phyloP scores from a whole-genome alignment of 345 rosid genomes.

The Hibiscus syriacus region DNA sequence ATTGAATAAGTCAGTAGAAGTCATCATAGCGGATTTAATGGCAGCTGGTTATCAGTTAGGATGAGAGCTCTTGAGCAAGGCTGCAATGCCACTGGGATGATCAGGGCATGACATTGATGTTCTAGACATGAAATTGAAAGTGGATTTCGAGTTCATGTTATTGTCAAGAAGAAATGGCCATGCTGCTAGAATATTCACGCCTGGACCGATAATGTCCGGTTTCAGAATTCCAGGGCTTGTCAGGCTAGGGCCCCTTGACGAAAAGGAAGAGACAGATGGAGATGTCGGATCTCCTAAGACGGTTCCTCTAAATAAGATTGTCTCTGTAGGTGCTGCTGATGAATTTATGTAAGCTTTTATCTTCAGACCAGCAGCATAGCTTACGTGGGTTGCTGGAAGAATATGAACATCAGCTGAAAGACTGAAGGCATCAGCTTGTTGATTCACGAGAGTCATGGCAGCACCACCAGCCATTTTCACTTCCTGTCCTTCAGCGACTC shows the following conservation, averaged over 20 bases:
- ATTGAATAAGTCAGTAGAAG: constrained; percentile 22
- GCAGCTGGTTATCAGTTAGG: constrained; percentile 30
- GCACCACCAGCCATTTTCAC: constrained; percentile 33
- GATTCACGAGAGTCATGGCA: constrained; percentile 40
- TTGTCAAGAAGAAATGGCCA: constrained; percentile 25
- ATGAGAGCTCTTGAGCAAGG: constrained; percentile 34
- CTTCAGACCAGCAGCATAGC: constrained; percentile 10
- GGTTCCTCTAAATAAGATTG: constrained; percentile 7
- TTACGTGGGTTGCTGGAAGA: constrained; percentile 33
- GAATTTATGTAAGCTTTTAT: too few relatives aligned
- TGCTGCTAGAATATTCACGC: constrained; percentile 29
- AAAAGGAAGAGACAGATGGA: constrained; percentile 30
- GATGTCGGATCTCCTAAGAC: constrained; percentile 16
- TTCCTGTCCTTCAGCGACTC: constrained; percentile 21
- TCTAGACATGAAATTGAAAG: constrained; percentile 35
- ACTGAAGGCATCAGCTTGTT: constrained; percentile 14
- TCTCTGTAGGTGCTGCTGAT: constrained; percentile 13
- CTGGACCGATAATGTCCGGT: constrained; percentile 42
- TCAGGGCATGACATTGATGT: constrained; percentile 55
- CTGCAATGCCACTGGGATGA: constrained; percentile 42
- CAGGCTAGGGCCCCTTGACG: constrained; percentile 35
- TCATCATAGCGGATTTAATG: constrained; percentile 45
- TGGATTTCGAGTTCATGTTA: constrained; percentile 8
- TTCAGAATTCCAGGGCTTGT: constrained; percentile 36
- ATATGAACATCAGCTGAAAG: constrained; percentile 26